Conservation (phyloP, 495 filamentous ascomycete genomes). For the Bacidia rubella region DNA sequence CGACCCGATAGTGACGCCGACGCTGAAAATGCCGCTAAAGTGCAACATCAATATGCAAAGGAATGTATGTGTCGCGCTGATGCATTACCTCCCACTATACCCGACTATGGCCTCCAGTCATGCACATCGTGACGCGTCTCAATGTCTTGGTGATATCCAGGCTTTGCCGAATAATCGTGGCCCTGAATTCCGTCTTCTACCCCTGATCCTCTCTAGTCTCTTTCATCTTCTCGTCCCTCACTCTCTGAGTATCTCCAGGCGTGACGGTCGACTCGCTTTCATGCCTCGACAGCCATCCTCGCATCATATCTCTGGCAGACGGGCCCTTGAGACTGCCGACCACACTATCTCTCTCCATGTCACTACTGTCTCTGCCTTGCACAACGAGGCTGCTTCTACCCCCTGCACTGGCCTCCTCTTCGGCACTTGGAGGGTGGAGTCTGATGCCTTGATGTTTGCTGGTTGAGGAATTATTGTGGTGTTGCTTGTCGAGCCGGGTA, state of each 20-base stretch:
- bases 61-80: no score
- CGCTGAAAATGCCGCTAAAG: no score
- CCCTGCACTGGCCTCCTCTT: background rate
- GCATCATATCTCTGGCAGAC: background rate
- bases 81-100: no score
- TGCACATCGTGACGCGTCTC: no score
- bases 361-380: background rate
- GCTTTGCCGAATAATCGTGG: no score
- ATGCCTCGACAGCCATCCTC: constrained; percentile 2
- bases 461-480: background rate
- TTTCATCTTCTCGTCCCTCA: background rate
- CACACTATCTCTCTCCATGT: background rate
- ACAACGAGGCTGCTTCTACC: background rate
- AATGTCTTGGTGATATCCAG: no score
- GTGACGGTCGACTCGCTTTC: background rate
- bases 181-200: no score
- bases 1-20: no score
- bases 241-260: background rate
- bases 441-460: background rate
- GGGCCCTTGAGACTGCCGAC: background rate
- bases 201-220: background rate
- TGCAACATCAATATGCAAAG: no score
- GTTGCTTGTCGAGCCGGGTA: constrained; percentile 5
- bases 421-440: background rate
- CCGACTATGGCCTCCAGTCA: no score